These are phyloP conservation scores for Hypomontagnella submonticulosa DNA, from an alignment of 495 filamentous ascomycete genomes.

Conservation along the genomic window DNA sequence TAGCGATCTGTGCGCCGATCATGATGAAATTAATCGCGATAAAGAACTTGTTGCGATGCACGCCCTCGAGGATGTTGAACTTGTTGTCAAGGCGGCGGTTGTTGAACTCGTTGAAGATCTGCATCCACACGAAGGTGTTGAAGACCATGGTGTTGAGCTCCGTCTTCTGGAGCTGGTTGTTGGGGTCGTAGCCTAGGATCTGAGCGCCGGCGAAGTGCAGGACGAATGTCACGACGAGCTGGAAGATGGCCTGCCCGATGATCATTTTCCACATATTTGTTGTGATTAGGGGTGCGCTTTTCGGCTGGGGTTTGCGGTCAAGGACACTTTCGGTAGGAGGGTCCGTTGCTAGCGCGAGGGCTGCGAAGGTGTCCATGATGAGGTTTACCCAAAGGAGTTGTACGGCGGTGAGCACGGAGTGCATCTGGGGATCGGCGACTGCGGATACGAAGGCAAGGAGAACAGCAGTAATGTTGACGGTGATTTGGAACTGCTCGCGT, in stretches of 20 bases:
- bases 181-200: slow-evolving; percentile 68
- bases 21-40: slow-evolving; percentile 84
- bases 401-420: slow-evolving; percentile 83
- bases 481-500: slow-evolving; percentile 81
- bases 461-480: slow-evolving; percentile 90
- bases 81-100: slow-evolving; percentile 78
- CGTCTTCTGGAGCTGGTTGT: slow-evolving; percentile 45
- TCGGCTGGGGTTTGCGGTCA: slow-evolving; percentile 78
- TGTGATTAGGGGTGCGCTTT: slow-evolving; percentile 80
- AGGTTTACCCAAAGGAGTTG: slow-evolving; percentile 93
- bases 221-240: slow-evolving; percentile 80
- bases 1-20: slow-evolving; percentile 81
- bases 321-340: slow-evolving; percentile 76
- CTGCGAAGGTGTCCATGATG: slow-evolving; percentile 96
- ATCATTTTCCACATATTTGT: slow-evolving; percentile 96
- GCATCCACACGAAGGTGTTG: slow-evolving; percentile 96
- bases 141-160: slow-evolving; percentile 79
- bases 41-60: slow-evolving; percentile 83
- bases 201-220: slow-evolving; percentile 76
- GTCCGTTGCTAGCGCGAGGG: slow-evolving; percentile 91
- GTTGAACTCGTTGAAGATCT: slow-evolving; percentile 91
- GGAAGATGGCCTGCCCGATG: slow-evolving; percentile 83
- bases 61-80: slow-evolving; percentile 89
- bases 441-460: slow-evolving; percentile 85
- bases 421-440: slow-evolving; percentile 70